Percentiles rank a stretch among this genome's conserved stretches.
Evolutionary conservation across 2,329 filamentous ascomycete genomes (phyloP).

Genomic region (Aureobasidium namibiae): DNA sequence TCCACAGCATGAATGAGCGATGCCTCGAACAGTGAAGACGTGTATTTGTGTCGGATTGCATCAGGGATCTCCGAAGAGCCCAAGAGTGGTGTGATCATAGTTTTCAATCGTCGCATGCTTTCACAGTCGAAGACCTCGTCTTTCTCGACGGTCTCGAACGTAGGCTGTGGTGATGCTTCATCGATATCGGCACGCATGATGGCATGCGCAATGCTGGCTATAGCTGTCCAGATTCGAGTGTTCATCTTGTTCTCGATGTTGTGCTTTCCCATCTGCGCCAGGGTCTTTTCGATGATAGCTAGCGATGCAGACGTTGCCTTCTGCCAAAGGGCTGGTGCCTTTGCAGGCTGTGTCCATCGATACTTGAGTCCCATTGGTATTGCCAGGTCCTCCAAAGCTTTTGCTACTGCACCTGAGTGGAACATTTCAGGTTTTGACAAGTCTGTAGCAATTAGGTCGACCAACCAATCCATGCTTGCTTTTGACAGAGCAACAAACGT

Average conservation of each 20-base stretch:
- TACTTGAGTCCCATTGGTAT: slow-evolving; percentile 75
- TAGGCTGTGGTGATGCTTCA: slow-evolving; percentile 40
- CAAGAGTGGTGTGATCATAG: slow-evolving; percentile 66
- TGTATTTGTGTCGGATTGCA: slow-evolving; percentile 59
- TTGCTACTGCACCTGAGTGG: slow-evolving; percentile 55
- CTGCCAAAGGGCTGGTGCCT: slow-evolving; percentile 66
- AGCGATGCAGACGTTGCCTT: slow-evolving; percentile 66
- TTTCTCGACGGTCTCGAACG: slow-evolving; percentile 39
- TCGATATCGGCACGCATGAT: slow-evolving; percentile 58
- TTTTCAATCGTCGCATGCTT: slow-evolving; percentile 60
- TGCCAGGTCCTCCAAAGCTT: slow-evolving; percentile 58
- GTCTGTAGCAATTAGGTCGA: slow-evolving; percentile 52
- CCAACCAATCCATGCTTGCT: slow-evolving; percentile 63
- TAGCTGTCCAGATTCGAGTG: slow-evolving; percentile 25
- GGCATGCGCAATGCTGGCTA: slow-evolving; percentile 59
- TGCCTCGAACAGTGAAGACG: slow-evolving; percentile 67
- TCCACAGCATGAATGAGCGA: slow-evolving; percentile 73
- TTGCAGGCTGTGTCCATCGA: slow-evolving; percentile 62
- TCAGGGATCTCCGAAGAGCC: slow-evolving; percentile 60
- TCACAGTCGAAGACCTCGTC: slow-evolving; percentile 78
- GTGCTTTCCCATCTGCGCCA: background rate
- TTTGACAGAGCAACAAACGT: slow-evolving; percentile 90
- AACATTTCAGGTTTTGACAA: slow-evolving; percentile 61
- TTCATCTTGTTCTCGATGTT: slow-evolving; percentile 19
- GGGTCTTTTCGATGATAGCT: slow-evolving; percentile 42